A percentile compares a stretch with the other conserved stretches of the same genome.
These are phyloP conservation scores for Fusarium oligoseptatum DNA, from an alignment of 2,329 filamentous ascomycete species.

Conservation along the genomic window DNA sequence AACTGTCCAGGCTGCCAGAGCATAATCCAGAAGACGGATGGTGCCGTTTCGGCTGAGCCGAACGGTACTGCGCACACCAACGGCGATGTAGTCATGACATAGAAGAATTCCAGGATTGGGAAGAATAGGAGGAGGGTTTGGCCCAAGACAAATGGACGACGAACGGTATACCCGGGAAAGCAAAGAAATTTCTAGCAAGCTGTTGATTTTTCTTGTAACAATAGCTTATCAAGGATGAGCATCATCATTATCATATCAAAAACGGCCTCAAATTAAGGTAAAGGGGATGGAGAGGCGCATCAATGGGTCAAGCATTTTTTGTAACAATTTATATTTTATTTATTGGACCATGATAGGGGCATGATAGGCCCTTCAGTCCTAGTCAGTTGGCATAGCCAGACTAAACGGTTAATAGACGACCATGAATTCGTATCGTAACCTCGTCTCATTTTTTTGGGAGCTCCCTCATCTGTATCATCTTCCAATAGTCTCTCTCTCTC, in stretches of 20 bases:
- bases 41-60: constrained; percentile 36
- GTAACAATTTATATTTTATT: constrained; percentile 18
- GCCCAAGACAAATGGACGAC: background rate
- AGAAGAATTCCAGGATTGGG: background rate
- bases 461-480: constrained; percentile 4
- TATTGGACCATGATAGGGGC: constrained; percentile 5
- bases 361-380: constrained; percentile 3
- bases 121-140: background rate
- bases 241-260: constrained; percentile 10
- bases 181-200: constrained; percentile 24
- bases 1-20: constrained; percentile 93
- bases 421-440: constrained; percentile 21
- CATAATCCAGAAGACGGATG: constrained; percentile 47
- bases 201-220: constrained; percentile 18
- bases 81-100: constrained; percentile 59
- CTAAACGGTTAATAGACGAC: constrained; percentile 19
- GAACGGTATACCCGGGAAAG: constrained; percentile 32
- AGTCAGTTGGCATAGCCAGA: constrained; percentile 15
- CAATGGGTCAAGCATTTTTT: constrained; percentile 14
- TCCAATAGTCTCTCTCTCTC: background rate
- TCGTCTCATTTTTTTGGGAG: constrained; percentile 20
- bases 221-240: constrained; percentile 22
- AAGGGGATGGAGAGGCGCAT: constrained; percentile 4
- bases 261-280: constrained; percentile 10
- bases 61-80: constrained; percentile 53